Evolutionary conservation across 495 filamentous ascomycete genomes (phyloP).

Genomic region (Jackrogersella multiformis): DNA sequence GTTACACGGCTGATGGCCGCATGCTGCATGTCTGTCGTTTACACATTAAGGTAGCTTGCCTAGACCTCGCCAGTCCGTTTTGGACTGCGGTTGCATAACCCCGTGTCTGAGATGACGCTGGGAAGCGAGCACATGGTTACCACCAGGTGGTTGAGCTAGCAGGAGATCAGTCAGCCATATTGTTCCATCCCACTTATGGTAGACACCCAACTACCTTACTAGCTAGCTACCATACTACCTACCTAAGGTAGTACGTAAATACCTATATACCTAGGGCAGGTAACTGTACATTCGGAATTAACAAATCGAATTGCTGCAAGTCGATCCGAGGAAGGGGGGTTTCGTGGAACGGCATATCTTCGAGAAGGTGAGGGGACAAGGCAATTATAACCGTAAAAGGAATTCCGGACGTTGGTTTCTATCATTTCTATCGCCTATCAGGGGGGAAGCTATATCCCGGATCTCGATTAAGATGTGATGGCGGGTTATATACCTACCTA

Average conservation of each 20-base stretch:
- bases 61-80: slow-evolving; percentile 36
- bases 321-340: slow-evolving; percentile 34
- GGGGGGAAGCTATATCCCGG: slow-evolving; percentile 21
- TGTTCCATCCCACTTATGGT: slow-evolving; percentile 9
- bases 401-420: slow-evolving; percentile 14
- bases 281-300: slow-evolving; percentile 29
- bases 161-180: slow-evolving; percentile 25
- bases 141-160: slow-evolving; percentile 9
- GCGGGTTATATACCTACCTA: too few species aligned
- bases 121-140: slow-evolving; percentile 36
- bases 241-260: too few species aligned
- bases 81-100: slow-evolving; percentile 41
- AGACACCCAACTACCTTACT: too few species aligned
- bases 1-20: slow-evolving; percentile 39
- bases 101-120: slow-evolving; percentile 42
- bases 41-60: slow-evolving; percentile 30
- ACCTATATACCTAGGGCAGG: too few species aligned
- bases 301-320: slow-evolving; percentile 27
- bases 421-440: slow-evolving; percentile 13
- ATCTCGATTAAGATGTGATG: slow-evolving; percentile 39
- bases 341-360: slow-evolving; percentile 20
- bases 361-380: slow-evolving; percentile 15
- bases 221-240: too few species aligned
- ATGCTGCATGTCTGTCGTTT: slow-evolving; percentile 41
- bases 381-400: slow-evolving; percentile 33